Evolutionary conservation across 352 stramenopile genomes (phyloP).

Genomic region (Phytophthora vignae): DNA sequence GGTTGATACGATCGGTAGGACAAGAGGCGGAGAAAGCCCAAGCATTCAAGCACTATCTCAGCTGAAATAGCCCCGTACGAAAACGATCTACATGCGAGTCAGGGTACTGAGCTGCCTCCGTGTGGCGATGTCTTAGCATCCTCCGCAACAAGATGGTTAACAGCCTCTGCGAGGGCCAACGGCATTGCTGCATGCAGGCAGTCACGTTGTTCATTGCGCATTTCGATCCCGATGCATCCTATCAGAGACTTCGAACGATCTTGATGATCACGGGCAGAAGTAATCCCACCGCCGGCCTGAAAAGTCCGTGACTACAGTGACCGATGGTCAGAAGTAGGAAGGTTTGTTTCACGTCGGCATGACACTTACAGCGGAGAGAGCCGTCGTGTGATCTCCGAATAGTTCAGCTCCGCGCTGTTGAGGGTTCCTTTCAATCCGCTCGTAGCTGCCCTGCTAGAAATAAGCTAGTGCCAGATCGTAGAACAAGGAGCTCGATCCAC

Average conservation of each 20-base stretch:
- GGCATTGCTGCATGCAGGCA: too few species aligned
- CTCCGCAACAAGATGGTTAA: too few species aligned
- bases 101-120: too few species aligned
- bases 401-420: background rate
- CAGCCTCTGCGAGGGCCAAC: too few species aligned
- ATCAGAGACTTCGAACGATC: background rate
- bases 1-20: background rate
- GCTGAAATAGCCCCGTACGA: too few species aligned
- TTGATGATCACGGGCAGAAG: conserved; percentile 21
- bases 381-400: conserved; percentile 11
- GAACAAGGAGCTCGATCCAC: conserved; percentile 9
- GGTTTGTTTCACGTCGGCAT: background rate
- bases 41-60: background rate
- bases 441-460: background rate
- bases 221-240: background rate
- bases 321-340: background rate
- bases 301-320: background rate
- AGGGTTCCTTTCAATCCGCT: background rate
- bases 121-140: too few species aligned
- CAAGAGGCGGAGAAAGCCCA: too few species aligned
- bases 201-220: background rate
- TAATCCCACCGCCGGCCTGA: background rate
- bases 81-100: too few species aligned
- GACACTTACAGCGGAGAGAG: conserved; percentile 19
- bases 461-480: background rate